Base-by-base conservation (phyloP, 2,329 filamentous ascomycete species). In the Pseudomassariella vexata region DNA sequence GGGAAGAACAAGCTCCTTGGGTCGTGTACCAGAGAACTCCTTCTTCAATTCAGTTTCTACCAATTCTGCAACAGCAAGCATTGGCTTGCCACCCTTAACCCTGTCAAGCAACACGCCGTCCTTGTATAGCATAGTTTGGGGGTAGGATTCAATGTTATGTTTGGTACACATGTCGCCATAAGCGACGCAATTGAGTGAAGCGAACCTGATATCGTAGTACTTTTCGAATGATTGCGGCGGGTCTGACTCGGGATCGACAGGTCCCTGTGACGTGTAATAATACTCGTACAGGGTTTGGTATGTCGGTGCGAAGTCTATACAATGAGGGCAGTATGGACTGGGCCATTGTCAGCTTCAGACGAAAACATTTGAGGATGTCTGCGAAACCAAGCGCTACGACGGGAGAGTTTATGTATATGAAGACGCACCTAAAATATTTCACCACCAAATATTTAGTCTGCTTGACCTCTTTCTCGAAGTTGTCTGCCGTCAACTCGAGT, bases 251-350 rank as follows among this genome's bases (percentile, higher is more conserved):
- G 73, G 45, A 57, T 65, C 48, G 62, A 66, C 47, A 55, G 81
- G 63, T 11, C 83, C 82, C 48, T 87, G 81, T 22, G 86, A 92
- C 22, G 89, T 95, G 64, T 86, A 67, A 65, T 95, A 98, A 60
- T 81, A 95, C 63, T 98, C 92, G 68, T 96, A 95, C 10, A 90
- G 60, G 5, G 89, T 95, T 61, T 96, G 88, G 69, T 79, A 95
- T 30, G 77, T 81, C 6, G 92, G 92, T 32, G 85, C 87, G 50
- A 87, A 85, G 30, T 73, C 67, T 55, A 73, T 72, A 64, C 89
- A 95, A 59, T 95, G 87, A 28, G 70, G 71, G 59, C 74, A 79
- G 44, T 66, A 76, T 9, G 74, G 74, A 47, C 74, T 78, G 37
- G 6, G 66, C 47, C 50, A 48, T 56, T 29, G 28, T 37, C 17